A percentile compares a stretch with the other conserved stretches of the same genome.
Conservation (phyloP, 805 yeast genomes). For the Starmerella floricola region DNA sequence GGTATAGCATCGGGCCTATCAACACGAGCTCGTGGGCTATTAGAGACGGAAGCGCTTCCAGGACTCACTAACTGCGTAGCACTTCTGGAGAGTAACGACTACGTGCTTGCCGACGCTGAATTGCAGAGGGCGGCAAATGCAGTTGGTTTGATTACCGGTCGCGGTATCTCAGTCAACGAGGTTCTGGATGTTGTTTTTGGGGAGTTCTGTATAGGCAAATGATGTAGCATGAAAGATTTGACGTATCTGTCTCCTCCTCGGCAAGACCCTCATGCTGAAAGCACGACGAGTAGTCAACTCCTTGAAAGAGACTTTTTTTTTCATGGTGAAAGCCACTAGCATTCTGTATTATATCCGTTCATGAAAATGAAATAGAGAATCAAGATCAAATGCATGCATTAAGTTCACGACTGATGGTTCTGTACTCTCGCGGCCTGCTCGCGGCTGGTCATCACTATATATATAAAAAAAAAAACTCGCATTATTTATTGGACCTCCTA, state of each 20-base stretch:
- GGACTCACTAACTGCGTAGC: constrained; percentile 42
- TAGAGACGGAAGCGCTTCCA: constrained; percentile 60
- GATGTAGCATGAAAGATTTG: too few species aligned
- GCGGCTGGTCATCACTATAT: neutral
- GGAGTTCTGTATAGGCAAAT: constrained; percentile 89
- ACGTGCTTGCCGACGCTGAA: constrained; percentile 70
- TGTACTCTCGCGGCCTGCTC: neutral
- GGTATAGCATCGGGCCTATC: constrained; percentile 39
- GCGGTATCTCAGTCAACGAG: constrained; percentile 78
- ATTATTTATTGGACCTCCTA: constrained; percentile 20
- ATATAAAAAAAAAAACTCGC: neutral
- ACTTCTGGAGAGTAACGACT: constrained; percentile 37
- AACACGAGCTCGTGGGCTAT: constrained; percentile 58
- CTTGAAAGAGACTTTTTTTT: too few species aligned
- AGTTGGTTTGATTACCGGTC: constrained; percentile 86
- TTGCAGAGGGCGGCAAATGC: constrained; percentile 66
- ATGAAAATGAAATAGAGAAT: too few species aligned
- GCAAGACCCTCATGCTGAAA: too few species aligned
- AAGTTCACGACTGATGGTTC: too few species aligned
- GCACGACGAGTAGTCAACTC: too few species aligned
- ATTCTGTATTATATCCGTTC: too few species aligned
- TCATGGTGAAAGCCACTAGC: too few species aligned
- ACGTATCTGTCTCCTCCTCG: too few species aligned
- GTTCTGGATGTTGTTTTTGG: constrained; percentile 83
- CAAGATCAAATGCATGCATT: too few species aligned